Conservation (phyloP, 257 asterid genomes). For the Petunia secreta region DNA sequence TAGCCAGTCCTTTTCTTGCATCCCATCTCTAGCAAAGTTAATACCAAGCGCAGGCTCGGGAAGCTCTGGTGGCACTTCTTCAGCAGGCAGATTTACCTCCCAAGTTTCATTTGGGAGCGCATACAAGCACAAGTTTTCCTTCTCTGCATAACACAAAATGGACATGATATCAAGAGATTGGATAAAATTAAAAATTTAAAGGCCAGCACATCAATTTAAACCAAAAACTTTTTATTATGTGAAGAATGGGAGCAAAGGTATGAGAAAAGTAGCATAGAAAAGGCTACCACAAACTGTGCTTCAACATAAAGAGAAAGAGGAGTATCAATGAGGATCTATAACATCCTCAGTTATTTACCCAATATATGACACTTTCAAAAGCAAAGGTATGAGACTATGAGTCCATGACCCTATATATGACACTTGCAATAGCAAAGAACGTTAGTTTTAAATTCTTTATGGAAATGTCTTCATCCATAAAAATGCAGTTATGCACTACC, state of each 20-base stretch:
- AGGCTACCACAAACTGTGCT: conserved; percentile 10
- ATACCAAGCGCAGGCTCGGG: conserved; percentile 75
- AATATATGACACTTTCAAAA: neutral
- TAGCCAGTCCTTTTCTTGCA: conserved; percentile 66
- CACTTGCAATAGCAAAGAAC: neutral
- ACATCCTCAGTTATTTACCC: neutral
- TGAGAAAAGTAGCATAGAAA: conserved; percentile 5
- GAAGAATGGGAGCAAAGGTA: conserved; percentile 9
- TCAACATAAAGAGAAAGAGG: conserved; percentile 2
- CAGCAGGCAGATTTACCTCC: conserved; percentile 72
- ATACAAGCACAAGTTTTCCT: conserved; percentile 67
- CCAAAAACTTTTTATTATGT: neutral
- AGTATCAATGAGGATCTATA: neutral
- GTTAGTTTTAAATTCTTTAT: neutral
- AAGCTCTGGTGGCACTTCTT: conserved; percentile 68
- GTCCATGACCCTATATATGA: neutral
- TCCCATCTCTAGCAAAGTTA: conserved; percentile 71
- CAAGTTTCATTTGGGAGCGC: conserved; percentile 62
- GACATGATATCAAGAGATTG: conserved; percentile 27
- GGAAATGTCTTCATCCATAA: conserved; percentile 3
- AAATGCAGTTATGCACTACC: neutral
- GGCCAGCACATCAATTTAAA: neutral
- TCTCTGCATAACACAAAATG: conserved; percentile 43
- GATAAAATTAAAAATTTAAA: conserved; percentile 17
- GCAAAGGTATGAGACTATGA: neutral